Evolutionary conservation across 805 yeast genomes (phyloP).

Genomic region (Kluyveromyces wickerhamii): DNA sequence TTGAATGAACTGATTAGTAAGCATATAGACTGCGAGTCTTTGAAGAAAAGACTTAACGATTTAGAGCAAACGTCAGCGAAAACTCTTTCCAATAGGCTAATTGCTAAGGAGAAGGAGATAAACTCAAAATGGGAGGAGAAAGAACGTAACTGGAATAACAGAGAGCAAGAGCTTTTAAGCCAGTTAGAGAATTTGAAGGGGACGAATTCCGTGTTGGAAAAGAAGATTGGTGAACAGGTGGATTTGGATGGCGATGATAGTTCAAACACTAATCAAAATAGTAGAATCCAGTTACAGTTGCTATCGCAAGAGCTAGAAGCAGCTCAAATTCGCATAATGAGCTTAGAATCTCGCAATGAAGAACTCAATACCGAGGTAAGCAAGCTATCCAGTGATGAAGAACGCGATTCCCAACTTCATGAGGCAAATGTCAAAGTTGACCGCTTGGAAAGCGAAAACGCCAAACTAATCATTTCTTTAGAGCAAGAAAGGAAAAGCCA

Average conservation of each 20-base stretch:
- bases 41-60: conserved; percentile 54
- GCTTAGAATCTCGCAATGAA: conserved; percentile 72
- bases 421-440: conserved; percentile 36
- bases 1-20: conserved; percentile 39
- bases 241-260: conserved; percentile 27
- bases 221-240: conserved; percentile 54
- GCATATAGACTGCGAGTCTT: conserved; percentile 70
- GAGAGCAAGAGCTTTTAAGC: conserved; percentile 44
- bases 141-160: conserved; percentile 56
- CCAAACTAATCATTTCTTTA: conserved; percentile 29
- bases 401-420: conserved; percentile 35
- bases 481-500: conserved; percentile 22
- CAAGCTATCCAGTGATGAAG: conserved; percentile 39
- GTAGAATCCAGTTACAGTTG: conserved; percentile 47
- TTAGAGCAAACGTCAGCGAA: conserved; percentile 56
- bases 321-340: conserved; percentile 56
- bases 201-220: conserved; percentile 56
- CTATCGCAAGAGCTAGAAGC: conserved; percentile 69
- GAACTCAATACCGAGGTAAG: conserved; percentile 61
- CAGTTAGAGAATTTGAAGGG: conserved; percentile 46
- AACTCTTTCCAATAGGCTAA: conserved; percentile 43
- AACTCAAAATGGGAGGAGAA: conserved; percentile 64
- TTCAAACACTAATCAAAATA: conserved; percentile 14
- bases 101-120: conserved; percentile 69
- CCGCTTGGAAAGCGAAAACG: conserved; percentile 64